Conservation (phyloP, 2,329 filamentous ascomycete species). For the Fusarium guadeloupense region DNA sequence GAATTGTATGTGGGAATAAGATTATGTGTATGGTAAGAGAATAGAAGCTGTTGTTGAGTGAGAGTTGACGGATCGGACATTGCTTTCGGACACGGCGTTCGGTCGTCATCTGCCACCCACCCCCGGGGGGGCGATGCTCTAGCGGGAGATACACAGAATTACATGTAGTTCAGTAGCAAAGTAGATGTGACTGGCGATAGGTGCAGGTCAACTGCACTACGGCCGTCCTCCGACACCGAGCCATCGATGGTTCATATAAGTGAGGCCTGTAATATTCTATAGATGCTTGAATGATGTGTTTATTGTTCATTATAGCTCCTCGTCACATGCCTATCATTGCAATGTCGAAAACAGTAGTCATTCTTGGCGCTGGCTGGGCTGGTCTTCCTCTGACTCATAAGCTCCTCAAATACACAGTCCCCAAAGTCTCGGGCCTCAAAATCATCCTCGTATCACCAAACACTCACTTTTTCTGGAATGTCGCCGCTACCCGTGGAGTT, state of each 20-base stretch:
- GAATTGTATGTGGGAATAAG: background rate
- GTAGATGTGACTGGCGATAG: background rate
- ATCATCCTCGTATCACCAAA: constrained; percentile 64
- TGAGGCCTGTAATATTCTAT: background rate
- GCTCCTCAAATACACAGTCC: constrained; percentile 59
- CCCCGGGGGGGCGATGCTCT: background rate
- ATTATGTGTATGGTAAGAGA: background rate
- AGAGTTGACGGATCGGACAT: constrained; percentile 20
- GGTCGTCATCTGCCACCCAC: constrained; percentile 33
- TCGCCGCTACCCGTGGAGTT: constrained; percentile 64
- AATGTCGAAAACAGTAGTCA: constrained; percentile 61
- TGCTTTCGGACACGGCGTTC: constrained; percentile 45
- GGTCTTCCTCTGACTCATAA: constrained; percentile 62
- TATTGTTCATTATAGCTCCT: too few relatives aligned
- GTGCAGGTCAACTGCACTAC: rapidly evolving
- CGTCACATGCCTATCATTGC: background rate
- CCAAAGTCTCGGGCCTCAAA: constrained; percentile 55
- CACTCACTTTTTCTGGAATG: constrained; percentile 65
- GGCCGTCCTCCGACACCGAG: constrained; percentile 16
- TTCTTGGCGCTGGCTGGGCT: constrained; percentile 62
- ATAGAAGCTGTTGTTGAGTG: background rate
- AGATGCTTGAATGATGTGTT: background rate
- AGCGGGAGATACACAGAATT: constrained; percentile 6
- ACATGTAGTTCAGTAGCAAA: rapidly evolving
- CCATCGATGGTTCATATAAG: background rate